A percentile compares a stretch with the other conserved stretches of the same genome.
Evolutionary conservation across 768 basidiomycete species (phyloP).

Genomic region (Lactarius vividus): DNA sequence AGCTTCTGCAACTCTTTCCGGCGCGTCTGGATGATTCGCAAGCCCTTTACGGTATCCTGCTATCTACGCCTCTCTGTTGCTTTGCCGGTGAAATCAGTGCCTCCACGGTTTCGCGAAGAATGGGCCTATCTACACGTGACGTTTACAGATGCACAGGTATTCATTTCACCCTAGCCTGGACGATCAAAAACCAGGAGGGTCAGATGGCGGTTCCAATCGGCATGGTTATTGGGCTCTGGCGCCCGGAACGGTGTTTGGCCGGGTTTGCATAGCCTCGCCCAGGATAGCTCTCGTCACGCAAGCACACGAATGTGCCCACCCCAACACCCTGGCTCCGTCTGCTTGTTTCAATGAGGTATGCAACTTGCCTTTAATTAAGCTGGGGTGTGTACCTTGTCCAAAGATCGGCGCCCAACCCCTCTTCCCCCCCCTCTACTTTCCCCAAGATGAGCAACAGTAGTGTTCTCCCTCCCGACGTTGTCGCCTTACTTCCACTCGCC

Average conservation of each 20-base stretch:
- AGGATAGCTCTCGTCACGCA: not conserved
- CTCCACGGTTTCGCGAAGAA: not conserved
- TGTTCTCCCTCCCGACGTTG: not conserved
- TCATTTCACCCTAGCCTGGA: not conserved
- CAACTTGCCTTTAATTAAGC: slow-evolving; percentile 9
- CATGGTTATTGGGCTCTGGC: not conserved
- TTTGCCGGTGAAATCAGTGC: not conserved
- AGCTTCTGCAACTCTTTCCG: not conserved
- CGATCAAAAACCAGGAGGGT: not conserved
- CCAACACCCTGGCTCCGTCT: not conserved
- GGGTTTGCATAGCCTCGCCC: not conserved
- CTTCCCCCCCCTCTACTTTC: not conserved
- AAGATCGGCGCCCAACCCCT: not conserved
- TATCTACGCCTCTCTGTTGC: not conserved
- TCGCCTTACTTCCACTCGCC: slow-evolving; percentile 5
- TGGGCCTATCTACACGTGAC: not conserved
- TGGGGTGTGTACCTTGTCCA: not conserved
- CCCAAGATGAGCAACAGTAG: slow-evolving; percentile 5
- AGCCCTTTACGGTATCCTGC: not conserved
- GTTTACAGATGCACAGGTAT: not conserved
- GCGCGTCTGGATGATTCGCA: not conserved
- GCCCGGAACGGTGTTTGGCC: not conserved
- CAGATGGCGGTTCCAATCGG: not conserved
- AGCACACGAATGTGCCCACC: not conserved
- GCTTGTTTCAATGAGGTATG: not conserved